Conservation (phyloP, 2,329 filamentous ascomycete genomes). For the Colletotrichum graminicola region DNA sequence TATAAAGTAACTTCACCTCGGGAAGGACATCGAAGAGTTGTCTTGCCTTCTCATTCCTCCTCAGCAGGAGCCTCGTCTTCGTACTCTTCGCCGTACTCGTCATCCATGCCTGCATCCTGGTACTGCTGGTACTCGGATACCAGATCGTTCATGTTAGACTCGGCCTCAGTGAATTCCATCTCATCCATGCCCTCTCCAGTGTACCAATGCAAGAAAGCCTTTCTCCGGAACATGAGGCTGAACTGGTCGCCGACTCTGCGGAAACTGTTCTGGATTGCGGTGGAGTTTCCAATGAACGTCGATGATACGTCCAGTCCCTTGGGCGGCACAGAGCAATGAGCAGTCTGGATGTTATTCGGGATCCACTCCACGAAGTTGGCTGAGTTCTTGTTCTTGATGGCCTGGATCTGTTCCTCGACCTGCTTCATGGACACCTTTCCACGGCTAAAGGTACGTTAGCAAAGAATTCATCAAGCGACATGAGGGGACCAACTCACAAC, state of each 20-base stretch:
- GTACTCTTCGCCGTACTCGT: constrained; percentile 91
- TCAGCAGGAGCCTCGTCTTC: constrained; percentile 85
- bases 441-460: constrained; percentile 68
- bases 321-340: constrained; percentile 97
- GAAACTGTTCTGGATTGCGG: constrained; percentile 99
- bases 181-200: constrained; percentile 99
- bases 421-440: constrained; percentile 99
- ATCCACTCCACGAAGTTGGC: constrained; percentile 99
- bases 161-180: constrained; percentile 99
- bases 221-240: constrained; percentile 99
- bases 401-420: constrained; percentile 99
- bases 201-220: constrained; percentile 99
- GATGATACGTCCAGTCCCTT: constrained; percentile 98
- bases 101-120: constrained; percentile 97
- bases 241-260: constrained; percentile 99
- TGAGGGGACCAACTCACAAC: constrained; percentile 72
- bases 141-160: constrained; percentile 99
- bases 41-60: constrained; percentile 32
- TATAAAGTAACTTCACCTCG: neutral
- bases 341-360: constrained; percentile 99
- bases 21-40: neutral
- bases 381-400: constrained; percentile 99
- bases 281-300: constrained; percentile 99
- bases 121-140: constrained; percentile 99
- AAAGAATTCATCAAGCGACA: neutral